A percentile compares a stretch with the other conserved stretches of the same genome.
phyloP scores from a whole-genome alignment of 2,329 filamentous ascomycete genomes.

The Aspergillus fischeri region DNA sequence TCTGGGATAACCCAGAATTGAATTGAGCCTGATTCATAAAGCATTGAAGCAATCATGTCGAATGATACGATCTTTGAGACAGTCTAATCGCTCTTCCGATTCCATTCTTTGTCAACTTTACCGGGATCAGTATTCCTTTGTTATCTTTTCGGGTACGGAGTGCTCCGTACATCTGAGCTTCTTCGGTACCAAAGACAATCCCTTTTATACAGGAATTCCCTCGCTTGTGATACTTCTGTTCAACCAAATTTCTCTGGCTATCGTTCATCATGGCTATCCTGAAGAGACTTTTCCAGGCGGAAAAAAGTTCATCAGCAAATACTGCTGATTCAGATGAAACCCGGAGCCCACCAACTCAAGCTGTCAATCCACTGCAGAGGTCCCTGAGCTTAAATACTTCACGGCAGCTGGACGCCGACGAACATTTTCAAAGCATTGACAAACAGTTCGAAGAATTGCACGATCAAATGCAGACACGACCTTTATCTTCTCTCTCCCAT shows the following conservation, averaged over 20 bases:
- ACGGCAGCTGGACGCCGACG: slow-evolving; percentile 22
- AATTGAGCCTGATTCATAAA: neutral
- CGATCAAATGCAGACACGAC: slow-evolving; percentile 29
- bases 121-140: neutral
- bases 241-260: neutral
- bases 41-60: neutral
- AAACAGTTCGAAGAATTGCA: slow-evolving; percentile 38
- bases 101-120: neutral
- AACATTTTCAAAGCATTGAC: slow-evolving; percentile 36
- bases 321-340: slow-evolving; percentile 8
- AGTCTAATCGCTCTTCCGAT: neutral
- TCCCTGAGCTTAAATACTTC: slow-evolving; percentile 14
- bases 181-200: neutral
- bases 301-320: slow-evolving; percentile 16
- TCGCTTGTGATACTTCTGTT: neutral
- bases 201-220: neutral
- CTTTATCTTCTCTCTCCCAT: slow-evolving; percentile 24
- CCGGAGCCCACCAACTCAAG: neutral
- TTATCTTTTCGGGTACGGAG: neutral
- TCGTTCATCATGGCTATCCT: slow-evolving; percentile 28
- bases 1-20: neutral
- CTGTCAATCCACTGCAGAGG: slow-evolving; percentile 1
- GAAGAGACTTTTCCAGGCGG: slow-evolving; percentile 31
- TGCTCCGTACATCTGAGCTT: neutral
- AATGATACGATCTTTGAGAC: neutral